Conservation (phyloP, 495 filamentous ascomycete species). For the Friedmanniomyces simplex region DNA sequence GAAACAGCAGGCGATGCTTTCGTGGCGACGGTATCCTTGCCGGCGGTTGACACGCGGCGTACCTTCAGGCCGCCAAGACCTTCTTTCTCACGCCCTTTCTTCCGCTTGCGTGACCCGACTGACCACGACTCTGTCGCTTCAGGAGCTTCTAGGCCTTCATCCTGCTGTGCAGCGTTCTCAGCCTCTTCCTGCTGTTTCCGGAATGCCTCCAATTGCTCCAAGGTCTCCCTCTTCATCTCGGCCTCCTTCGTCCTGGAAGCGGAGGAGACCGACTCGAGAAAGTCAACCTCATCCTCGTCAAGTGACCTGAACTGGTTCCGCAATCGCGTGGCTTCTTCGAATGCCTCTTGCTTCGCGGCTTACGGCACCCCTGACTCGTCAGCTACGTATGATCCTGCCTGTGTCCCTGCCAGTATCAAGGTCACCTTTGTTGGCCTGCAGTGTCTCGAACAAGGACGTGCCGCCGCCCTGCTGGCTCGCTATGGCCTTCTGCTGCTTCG, state of each 20-base stretch:
- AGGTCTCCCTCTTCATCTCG: constrained; percentile 60
- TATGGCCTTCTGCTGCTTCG: constrained; percentile 38
- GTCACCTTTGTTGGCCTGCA: constrained; percentile 90
- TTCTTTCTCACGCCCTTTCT: constrained; percentile 47
- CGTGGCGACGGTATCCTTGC: background rate
- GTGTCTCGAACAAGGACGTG: constrained; percentile 71
- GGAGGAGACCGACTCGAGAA: constrained; percentile 68
- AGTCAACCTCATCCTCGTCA: constrained; percentile 90
- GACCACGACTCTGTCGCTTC: constrained; percentile 43
- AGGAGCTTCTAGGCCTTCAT: constrained; percentile 20
- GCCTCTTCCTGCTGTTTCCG: constrained; percentile 58
- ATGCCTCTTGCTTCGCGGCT: constrained; percentile 94
- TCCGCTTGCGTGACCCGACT: constrained; percentile 47
- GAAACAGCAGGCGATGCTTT: background rate
- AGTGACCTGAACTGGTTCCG: constrained; percentile 91
- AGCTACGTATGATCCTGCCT: constrained; percentile 24
- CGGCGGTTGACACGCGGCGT: constrained; percentile 37
- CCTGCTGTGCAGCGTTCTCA: constrained; percentile 41
- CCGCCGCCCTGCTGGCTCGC: constrained; percentile 45
- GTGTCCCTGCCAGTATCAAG: background rate
- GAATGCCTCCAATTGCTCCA: constrained; percentile 61
- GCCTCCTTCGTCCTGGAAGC: constrained; percentile 61
- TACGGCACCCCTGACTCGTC: constrained; percentile 40
- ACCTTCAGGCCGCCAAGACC: constrained; percentile 46
- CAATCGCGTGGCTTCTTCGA: constrained; percentile 67